Percentiles rank a stretch among this genome's conserved stretches.
Conservation (phyloP, 305 asterid genomes). For the Fraxinus albicans region DNA sequence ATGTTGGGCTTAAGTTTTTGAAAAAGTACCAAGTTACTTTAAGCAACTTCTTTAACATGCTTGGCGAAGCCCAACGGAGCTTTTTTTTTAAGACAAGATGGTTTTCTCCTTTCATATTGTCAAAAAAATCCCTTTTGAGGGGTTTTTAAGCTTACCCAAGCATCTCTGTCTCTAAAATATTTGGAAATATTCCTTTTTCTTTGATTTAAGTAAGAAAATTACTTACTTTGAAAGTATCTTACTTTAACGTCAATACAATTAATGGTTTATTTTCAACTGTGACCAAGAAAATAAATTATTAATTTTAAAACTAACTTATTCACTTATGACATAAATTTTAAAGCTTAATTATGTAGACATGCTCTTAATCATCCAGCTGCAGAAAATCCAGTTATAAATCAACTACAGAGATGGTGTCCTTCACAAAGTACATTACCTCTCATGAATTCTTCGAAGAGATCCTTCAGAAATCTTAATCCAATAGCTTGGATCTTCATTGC, state of each 20-base stretch:
- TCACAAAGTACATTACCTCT: conserved; percentile 42
- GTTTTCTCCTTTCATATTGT: neutral
- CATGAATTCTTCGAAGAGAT: conserved; percentile 56
- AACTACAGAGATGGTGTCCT: neutral
- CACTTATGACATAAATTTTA: neutral
- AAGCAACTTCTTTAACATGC: neutral
- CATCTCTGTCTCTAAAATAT: no score
- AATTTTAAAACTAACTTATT: neutral
- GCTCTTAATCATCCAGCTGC: neutral
- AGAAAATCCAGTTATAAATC: neutral
- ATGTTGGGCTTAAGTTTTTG: neutral
- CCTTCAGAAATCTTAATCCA: conserved; percentile 73
- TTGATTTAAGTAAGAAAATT: neutral
- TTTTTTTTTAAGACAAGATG: no score
- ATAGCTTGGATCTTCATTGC: conserved; percentile 64
- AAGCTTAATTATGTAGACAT: neutral
- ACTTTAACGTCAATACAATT: no score
- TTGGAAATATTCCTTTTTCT: neutral
- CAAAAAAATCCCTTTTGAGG: neutral
- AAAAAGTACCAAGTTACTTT: neutral
- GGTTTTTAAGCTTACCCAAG: neutral
- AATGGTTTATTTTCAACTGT: no score
- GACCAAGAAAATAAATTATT: neutral
- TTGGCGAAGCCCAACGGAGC: neutral
- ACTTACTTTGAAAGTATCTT: neutral